Percentiles rank a stretch among this genome's conserved stretches.
These are phyloP conservation scores for Tetragonia tetragonoides DNA, from an alignment of 148 eudicot genomes.

Conservation along the genomic window DNA sequence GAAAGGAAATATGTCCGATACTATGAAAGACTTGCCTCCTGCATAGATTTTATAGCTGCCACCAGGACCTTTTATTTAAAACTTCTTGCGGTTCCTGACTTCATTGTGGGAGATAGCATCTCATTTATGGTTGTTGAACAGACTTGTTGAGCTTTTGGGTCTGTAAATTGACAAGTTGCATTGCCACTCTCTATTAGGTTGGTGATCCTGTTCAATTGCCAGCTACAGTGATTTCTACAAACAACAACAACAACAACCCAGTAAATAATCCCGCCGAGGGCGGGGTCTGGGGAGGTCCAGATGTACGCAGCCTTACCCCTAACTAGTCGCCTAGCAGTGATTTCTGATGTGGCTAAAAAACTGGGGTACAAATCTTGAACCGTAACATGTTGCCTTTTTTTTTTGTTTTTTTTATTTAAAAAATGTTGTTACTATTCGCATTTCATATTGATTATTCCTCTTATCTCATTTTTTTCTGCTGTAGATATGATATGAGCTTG, in stretches of 20 bases:
- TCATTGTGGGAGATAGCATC: background rate
- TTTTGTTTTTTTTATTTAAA: too few species aligned
- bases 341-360: constrained; percentile 71
- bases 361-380: constrained; percentile 51
- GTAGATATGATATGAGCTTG: constrained; percentile 88
- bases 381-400: background rate
- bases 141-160: background rate
- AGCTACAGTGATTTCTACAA: constrained; percentile 97
- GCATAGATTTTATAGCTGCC: background rate
- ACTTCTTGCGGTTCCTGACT: background rate
- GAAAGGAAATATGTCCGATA: too few species aligned
- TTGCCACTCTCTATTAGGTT: constrained; percentile 44
- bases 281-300: too few species aligned
- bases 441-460: constrained; percentile 7
- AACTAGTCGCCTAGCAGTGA: too few species aligned
- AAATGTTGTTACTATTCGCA: background rate
- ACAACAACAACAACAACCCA: too few species aligned
- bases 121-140: background rate
- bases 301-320: too few species aligned
- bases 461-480: background rate
- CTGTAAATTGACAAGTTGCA: constrained; percentile 1
- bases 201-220: constrained; percentile 99
- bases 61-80: background rate
- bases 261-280: too few species aligned
- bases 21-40: background rate